Base-by-base conservation (phyloP, 2,329 filamentous ascomycete genomes). In the Biscogniauxia sp. region DNA sequence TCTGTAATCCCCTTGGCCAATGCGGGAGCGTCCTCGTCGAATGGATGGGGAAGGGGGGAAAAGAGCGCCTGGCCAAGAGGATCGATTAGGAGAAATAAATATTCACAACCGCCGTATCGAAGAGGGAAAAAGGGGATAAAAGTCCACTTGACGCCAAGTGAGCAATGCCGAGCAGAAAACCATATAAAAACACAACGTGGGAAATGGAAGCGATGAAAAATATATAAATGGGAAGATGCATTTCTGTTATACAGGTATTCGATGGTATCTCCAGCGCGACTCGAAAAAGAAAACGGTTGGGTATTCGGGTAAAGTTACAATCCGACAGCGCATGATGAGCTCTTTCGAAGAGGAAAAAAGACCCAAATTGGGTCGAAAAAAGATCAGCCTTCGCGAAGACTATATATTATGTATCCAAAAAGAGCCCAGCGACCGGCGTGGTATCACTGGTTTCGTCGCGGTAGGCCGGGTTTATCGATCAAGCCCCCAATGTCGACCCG, bases 401-500 rank as follows among this genome's bases (percentile, higher is more conserved):
- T 15, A 3, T 37, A 15, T 37, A 41, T 45, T 53, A 45, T 11
- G 49, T 49, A 41, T 58, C 57, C 50, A 53, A 63, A 57, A 57
- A 51, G 61, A 20, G 6, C 7, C 28, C 6, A 32, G 37, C 4
- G 37, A 45, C 11, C 17, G 3, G 5, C 3, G 13, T 6, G 37
- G 37, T 53, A 9, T 64, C 62, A 69, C 58, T 66, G 64, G 52
- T 64, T 67, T 54, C 66, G 67, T 20, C 70, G 63, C 64, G 72
- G 54, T 66, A 72, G 78, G 66, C 81, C 81, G 23, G 82, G 80
- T 73, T 80, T 84, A 65, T 86, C 86, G 68, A 90, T 84, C 69
- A 86, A 78, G 1, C 85, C 85, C 11, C 81, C 83, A 63, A 88
- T 88, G 67, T 86, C 84, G 54, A 88, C 81, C 17, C 86, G 80